Conservation (phyloP, 2,329 filamentous ascomycete genomes). For the Xylariaceae sp. region DNA sequence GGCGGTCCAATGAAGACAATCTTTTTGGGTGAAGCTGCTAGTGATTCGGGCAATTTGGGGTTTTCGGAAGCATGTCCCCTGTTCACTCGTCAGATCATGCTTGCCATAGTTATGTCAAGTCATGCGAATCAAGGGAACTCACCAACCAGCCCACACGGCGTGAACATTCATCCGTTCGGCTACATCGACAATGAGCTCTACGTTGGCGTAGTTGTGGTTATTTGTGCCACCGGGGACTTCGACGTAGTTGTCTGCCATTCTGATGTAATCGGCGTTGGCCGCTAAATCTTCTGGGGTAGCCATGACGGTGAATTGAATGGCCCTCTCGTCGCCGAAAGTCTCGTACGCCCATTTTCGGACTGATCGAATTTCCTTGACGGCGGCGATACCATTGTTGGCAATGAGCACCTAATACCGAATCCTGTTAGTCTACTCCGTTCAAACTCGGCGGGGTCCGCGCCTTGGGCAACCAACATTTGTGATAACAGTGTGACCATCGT, state of each 20-base stretch:
- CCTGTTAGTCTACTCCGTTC: conserved; percentile 2
- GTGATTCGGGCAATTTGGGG: conserved; percentile 90
- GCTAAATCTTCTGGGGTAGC: conserved; percentile 95
- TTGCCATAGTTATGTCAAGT: background rate
- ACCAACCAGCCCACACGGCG: conserved; percentile 98
- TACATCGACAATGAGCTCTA: conserved; percentile 97
- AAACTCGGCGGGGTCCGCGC: background rate
- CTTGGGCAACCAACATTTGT: conserved; percentile 67
- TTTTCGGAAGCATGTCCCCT: conserved; percentile 99
- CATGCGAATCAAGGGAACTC: conserved; percentile 34
- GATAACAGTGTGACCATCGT: conserved; percentile 96
- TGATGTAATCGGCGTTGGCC: conserved; percentile 98
- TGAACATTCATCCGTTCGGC: conserved; percentile 98
- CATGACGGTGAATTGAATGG: conserved; percentile 99
- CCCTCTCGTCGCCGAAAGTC: conserved; percentile 95
- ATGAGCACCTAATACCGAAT: conserved; percentile 70
- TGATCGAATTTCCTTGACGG: conserved; percentile 98
- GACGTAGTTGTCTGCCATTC: conserved; percentile 99
- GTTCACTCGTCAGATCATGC: conserved; percentile 14
- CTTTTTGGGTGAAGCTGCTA: conserved; percentile 94
- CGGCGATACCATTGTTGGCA: conserved; percentile 99
- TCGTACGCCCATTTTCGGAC: conserved; percentile 99
- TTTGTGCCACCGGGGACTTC: conserved; percentile 98
- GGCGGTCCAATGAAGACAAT: conserved; percentile 99
- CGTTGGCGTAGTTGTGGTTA: conserved; percentile 99